Percentiles rank a stretch among this genome's conserved stretches.
Evolutionary conservation across 2,329 filamentous ascomycete genomes (phyloP).

Genomic region (Colletotrichum costaricense): DNA sequence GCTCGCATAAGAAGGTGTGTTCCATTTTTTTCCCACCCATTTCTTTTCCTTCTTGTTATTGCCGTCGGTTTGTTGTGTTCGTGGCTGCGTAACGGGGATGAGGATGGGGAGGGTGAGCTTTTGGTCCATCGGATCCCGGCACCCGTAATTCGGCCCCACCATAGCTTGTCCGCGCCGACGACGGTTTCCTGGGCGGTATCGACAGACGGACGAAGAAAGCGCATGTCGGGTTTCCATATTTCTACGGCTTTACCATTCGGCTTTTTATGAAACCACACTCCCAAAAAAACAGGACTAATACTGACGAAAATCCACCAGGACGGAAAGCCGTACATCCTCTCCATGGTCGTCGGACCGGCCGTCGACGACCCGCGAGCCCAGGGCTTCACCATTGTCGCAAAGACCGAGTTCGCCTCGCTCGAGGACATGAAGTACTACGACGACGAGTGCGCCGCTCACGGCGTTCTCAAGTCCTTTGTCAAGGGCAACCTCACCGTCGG

Average conservation of each 20-base stretch:
- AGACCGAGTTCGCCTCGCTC: conserved; percentile 71
- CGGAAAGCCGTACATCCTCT: conserved; percentile 76
- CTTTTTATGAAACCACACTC: too few relatives aligned
- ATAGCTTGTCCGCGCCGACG: background rate
- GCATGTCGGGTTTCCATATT: background rate
- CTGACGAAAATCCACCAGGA: conserved; percentile 59
- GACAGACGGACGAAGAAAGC: background rate
- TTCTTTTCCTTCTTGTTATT: too few relatives aligned
- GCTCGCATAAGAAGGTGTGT: conserved; percentile 56
- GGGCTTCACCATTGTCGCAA: conserved; percentile 73
- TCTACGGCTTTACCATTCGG: too few relatives aligned
- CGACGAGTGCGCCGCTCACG: conserved; percentile 57
- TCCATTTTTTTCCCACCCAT: background rate
- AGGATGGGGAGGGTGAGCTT: background rate
- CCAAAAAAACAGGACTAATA: too few relatives aligned
- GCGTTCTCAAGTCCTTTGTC: conserved; percentile 51
- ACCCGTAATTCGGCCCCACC: background rate
- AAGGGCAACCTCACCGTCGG: conserved; percentile 45
- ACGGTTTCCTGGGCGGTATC: background rate
- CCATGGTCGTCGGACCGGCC: conserved; percentile 63
- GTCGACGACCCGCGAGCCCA: conserved; percentile 69
- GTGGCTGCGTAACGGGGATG: background rate
- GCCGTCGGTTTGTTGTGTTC: too few relatives aligned
- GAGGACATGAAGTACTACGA: conserved; percentile 81
- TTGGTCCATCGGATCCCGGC: background rate